Conservation (phyloP, 164 flowering plant species). For the Berberis thunbergii region DNA sequence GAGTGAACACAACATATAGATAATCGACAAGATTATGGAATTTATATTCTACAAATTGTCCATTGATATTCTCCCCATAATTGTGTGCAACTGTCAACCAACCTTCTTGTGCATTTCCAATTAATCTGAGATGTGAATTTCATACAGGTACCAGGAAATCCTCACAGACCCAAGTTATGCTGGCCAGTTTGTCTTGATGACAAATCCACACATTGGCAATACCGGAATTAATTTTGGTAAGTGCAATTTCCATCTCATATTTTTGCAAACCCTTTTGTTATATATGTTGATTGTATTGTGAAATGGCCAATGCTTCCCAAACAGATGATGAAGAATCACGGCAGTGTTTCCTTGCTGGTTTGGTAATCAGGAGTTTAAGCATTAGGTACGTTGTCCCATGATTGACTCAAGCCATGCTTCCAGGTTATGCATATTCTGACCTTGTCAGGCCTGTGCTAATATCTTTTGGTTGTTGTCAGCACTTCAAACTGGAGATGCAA, state of each 20-base stretch:
- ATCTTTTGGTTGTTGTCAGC: slow-evolving; percentile 22
- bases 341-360: slow-evolving; percentile 73
- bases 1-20: too few species aligned
- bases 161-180: slow-evolving; percentile 91
- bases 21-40: too few species aligned
- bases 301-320: slow-evolving; percentile 4
- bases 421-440: background rate
- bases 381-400: slow-evolving; percentile 33
- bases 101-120: background rate
- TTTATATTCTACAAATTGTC: background rate
- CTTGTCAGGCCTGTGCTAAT: background rate
- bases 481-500: slow-evolving; percentile 78
- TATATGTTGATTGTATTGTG: background rate
- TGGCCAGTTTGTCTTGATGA: slow-evolving; percentile 88
- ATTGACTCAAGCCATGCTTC: background rate
- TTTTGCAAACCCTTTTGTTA: background rate
- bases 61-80: background rate
- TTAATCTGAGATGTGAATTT: background rate
- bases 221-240: slow-evolving; percentile 80
- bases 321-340: slow-evolving; percentile 78
- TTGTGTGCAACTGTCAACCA: background rate
- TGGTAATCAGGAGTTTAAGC: slow-evolving; percentile 73
- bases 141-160: slow-evolving; percentile 74
- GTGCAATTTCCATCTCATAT: slow-evolving; percentile 9
- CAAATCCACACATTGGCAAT: slow-evolving; percentile 83